phyloP scores from a whole-genome alignment of 202 grass and related monocot species.

The Hordeum pubiflorum region DNA sequence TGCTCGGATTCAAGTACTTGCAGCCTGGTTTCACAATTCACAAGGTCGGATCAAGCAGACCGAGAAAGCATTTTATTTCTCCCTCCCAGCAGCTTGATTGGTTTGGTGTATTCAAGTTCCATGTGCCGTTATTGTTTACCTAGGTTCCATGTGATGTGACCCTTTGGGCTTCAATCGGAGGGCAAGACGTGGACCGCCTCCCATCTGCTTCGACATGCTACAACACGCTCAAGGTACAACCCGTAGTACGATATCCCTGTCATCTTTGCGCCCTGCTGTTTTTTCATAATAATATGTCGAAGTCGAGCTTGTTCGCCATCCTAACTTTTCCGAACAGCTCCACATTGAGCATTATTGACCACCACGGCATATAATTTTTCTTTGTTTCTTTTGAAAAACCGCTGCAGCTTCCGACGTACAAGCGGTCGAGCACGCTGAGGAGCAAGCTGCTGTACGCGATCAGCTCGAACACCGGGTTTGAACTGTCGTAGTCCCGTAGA shows the following conservation, averaged over 20 bases:
- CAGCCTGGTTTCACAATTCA: conserved; percentile 93
- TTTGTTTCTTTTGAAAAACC: not conserved
- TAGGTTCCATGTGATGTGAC: conserved; percentile 86
- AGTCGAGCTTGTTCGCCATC: not conserved
- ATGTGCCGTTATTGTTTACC: conserved; percentile 6
- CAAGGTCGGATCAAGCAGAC: conserved; percentile 49
- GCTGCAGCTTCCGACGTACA: conserved; percentile 81
- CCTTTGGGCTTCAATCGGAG: conserved; percentile 88
- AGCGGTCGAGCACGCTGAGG: conserved; percentile 80
- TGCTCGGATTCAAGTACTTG: conserved; percentile 94
- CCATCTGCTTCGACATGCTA: conserved; percentile 97
- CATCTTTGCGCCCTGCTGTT: not conserved
- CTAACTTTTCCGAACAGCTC: not conserved
- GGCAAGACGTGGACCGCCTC: conserved; percentile 90
- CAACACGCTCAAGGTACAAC: conserved; percentile 83
- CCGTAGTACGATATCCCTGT: not conserved
- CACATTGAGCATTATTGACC: not conserved
- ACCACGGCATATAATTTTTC: not conserved
- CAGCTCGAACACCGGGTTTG: conserved; percentile 83
- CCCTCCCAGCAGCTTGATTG: not conserved
- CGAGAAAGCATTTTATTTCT: not conserved
- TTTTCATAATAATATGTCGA: no score
- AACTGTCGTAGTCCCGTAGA: conserved; percentile 46
- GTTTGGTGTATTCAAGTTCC: conserved; percentile 1
- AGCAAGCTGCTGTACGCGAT: conserved; percentile 88